phyloP scores from a whole-genome alignment of 805 yeast genomes.

The Kodamaea nitidulidarum region DNA sequence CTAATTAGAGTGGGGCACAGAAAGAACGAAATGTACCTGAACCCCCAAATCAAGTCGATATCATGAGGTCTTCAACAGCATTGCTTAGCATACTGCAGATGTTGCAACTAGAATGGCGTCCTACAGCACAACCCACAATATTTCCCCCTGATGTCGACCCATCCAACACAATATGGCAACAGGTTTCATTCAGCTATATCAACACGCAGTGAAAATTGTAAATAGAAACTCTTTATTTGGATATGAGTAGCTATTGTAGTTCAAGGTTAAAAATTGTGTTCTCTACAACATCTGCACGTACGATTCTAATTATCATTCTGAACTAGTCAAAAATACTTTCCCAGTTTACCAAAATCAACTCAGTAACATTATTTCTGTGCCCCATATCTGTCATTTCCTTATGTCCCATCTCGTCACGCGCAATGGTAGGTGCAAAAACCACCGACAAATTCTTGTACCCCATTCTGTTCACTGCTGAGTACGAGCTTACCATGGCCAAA shows the following conservation, averaged over 20 bases:
- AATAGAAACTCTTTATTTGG: too few species aligned
- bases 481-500: constrained; percentile 53
- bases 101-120: too few species aligned
- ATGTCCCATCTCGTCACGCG: constrained; percentile 73
- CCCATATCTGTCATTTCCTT: constrained; percentile 84
- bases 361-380: constrained; percentile 71
- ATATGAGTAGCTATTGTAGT: too few species aligned
- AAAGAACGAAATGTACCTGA: constrained; percentile 66
- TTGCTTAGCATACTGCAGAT: too few species aligned
- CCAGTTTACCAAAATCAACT: constrained; percentile 56
- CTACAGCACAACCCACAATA: too few species aligned
- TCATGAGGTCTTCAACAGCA: too few species aligned
- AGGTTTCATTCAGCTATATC: too few species aligned
- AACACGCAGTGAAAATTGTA: too few species aligned
- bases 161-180: too few species aligned
- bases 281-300: too few species aligned
- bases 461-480: constrained; percentile 69
- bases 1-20: constrained; percentile 71
- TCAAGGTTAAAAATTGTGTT: too few species aligned
- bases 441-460: constrained; percentile 76
- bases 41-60: constrained; percentile 69
- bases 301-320: background rate
- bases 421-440: constrained; percentile 91
- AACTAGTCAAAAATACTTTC: constrained; percentile 28
- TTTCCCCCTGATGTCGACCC: too few species aligned